Percentiles rank a stretch among this genome's conserved stretches.
phyloP scores from a whole-genome alignment of 2,329 filamentous ascomycete species.

The Seiridium cupressi region DNA sequence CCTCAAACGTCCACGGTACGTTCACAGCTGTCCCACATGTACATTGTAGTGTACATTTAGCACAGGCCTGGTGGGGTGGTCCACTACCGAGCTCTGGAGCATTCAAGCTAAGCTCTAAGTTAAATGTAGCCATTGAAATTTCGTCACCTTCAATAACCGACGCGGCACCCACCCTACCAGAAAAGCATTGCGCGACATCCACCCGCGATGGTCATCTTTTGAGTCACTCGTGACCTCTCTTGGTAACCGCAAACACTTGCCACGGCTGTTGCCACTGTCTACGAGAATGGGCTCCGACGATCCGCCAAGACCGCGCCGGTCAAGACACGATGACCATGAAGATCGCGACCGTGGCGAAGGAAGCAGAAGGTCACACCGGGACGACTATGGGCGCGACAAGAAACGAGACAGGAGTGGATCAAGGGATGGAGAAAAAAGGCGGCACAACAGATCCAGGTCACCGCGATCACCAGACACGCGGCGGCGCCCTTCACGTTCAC shows the following conservation, averaged over 20 bases:
- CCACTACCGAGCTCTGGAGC: too few species aligned
- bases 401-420: constrained; percentile 4
- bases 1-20: too few species aligned
- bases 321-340: constrained; percentile 1
- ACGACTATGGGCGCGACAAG: background rate
- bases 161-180: too few species aligned
- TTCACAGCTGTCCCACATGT: too few species aligned
- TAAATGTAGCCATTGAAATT: background rate
- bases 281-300: constrained; percentile 2
- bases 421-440: constrained; percentile 15
- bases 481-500: constrained; percentile 17
- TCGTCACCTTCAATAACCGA: background rate
- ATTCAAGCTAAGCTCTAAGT: background rate
- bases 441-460: constrained; percentile 23
- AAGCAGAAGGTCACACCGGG: background rate
- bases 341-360: background rate
- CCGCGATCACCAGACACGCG: constrained; percentile 17
- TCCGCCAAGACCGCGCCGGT: constrained; percentile 6
- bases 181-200: too few species aligned
- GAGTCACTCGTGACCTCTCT: too few species aligned
- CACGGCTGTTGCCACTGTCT: too few species aligned
- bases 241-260: too few species aligned
- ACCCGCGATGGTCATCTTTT: too few species aligned
- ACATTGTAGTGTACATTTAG: too few species aligned
- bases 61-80: too few species aligned